Percentiles rank a stretch among this genome's conserved stretches.
Evolutionary conservation across 2,329 filamentous ascomycete genomes (phyloP).

Genomic region (Botrytis squamosa): DNA sequence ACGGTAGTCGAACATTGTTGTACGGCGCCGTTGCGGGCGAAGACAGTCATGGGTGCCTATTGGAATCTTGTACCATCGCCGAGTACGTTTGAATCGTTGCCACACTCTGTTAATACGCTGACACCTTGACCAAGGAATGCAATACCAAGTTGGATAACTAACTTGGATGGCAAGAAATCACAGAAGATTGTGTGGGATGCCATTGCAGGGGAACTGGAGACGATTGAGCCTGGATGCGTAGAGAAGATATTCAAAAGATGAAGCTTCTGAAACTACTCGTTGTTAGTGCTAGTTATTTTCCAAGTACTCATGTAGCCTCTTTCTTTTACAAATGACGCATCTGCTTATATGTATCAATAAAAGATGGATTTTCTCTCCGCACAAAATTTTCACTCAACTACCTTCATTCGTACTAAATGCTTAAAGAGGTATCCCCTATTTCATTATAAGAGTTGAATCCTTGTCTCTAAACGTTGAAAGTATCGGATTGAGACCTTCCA

Average conservation of each 20-base stretch:
- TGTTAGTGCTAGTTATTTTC: neutral
- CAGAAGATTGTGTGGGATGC: conserved; percentile 37
- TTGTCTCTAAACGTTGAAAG: neutral
- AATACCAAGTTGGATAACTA: conserved; percentile 25
- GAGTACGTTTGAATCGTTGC: conserved; percentile 20
- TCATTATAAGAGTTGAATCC: neutral
- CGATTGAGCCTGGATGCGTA: conserved; percentile 36
- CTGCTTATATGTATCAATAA: neutral
- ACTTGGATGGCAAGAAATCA: conserved; percentile 32
- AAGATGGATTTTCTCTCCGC: neutral
- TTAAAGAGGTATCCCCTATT: rapidly evolving
- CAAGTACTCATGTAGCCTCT: neutral
- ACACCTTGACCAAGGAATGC: conserved; percentile 2
- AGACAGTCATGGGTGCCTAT: conserved; percentile 34
- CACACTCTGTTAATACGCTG: neutral
- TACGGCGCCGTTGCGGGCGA: conserved; percentile 33
- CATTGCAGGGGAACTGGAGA: conserved; percentile 37
- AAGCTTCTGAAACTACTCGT: neutral
- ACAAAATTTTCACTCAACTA: neutral
- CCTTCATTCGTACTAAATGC: neutral
- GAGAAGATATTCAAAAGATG: conserved; percentile 20
- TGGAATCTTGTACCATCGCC: conserved; percentile 22
- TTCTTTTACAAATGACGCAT: neutral
- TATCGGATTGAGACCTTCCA: neutral
- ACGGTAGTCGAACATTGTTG: conserved; percentile 38